phyloP scores from a whole-genome alignment of 768 basidiomycete genomes.

The Mycena venus region DNA sequence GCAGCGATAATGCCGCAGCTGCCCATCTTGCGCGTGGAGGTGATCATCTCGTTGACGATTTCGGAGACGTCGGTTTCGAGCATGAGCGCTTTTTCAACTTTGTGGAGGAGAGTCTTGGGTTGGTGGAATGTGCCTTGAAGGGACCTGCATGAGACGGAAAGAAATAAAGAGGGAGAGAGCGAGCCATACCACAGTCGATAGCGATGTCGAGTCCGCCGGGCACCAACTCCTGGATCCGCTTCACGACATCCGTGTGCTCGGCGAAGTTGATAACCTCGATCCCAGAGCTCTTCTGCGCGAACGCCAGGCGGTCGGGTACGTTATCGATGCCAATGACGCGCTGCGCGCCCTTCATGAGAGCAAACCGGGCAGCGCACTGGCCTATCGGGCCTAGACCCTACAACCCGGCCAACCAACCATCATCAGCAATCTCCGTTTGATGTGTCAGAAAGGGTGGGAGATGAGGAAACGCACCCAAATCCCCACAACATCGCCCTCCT shows the following conservation, averaged over 20 bases:
- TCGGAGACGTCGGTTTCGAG: slow-evolving; percentile 83
- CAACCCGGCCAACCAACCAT: background rate
- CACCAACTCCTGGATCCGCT: slow-evolving; percentile 69
- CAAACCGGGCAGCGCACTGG: slow-evolving; percentile 70
- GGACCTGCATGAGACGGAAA: too few relatives aligned
- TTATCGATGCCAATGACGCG: slow-evolving; percentile 81
- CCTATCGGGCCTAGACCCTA: slow-evolving; percentile 80
- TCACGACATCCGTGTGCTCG: slow-evolving; percentile 61
- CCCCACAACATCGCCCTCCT: slow-evolving; percentile 77
- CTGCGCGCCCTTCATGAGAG: slow-evolving; percentile 74
- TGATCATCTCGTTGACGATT: slow-evolving; percentile 65
- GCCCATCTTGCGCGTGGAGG: slow-evolving; percentile 68
- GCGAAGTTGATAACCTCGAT: slow-evolving; percentile 74
- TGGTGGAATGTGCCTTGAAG: slow-evolving; percentile 74
- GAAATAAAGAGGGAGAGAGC: background rate
- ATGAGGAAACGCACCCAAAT: slow-evolving; percentile 66
- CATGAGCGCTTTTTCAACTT: slow-evolving; percentile 77
- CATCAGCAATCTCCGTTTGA: too few relatives aligned
- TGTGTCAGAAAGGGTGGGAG: background rate
- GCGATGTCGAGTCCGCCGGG: slow-evolving; percentile 76
- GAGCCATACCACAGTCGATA: slow-evolving; percentile 62
- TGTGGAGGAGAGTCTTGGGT: slow-evolving; percentile 75
- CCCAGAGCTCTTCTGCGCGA: slow-evolving; percentile 60
- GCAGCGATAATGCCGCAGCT: slow-evolving; percentile 75
- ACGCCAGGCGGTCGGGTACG: slow-evolving; percentile 59